Base-by-base conservation (phyloP, 148 eudicot genomes). In the Drosera capensis region DNA sequence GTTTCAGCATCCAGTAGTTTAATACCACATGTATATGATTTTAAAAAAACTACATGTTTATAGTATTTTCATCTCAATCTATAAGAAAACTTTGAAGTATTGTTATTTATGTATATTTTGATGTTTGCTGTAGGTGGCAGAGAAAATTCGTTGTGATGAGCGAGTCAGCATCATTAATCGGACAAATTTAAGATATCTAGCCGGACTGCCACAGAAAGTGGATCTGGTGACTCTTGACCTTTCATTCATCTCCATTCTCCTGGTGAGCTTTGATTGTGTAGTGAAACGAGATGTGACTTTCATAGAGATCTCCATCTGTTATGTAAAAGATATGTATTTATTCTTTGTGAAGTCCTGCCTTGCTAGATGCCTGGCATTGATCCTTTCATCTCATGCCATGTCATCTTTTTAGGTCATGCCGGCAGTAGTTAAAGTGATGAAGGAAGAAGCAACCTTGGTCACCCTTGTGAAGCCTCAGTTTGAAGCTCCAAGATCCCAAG, bases 401-500 rank as follows among this genome's bases (percentile, higher is more conserved):
- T 19, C 14, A 41, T 41, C 20, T 9, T 41, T 59, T 40, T 20
- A 90, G 99, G 95, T 92, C 54, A 78, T 92, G 86, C 99, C 99
- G 67, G 95, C 99, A 46, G 94, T 92, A 45, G 58, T 92, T 48
- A 77, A 65, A 59, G 51, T 81, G 59, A 92, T 92, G 94, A 81
- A 92, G 72, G 71, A 81, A 37, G 77, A 81, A n/a, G 77, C 94
- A 40, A 63, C 73, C 4, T 49, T 92, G 53, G 63, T 92, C 46
- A 92, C 99, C 38, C 71, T 92, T 42, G 87, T 92, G 50, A 92
- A 92, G 56, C 99, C 99, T 59, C 99, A 92, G 51, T 92, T 92
- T 62, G 99, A 92, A 74, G 99, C 99, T 54, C 77, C 63, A 55
- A 73, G 99, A 73, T 71, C 75, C 12, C 99, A 92, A 63, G 99